Percentiles rank a stretch among this genome's conserved stretches.
phyloP scores from a whole-genome alignment of 2,329 filamentous ascomycete species.

The Pseudogymnoascus pannorum region DNA sequence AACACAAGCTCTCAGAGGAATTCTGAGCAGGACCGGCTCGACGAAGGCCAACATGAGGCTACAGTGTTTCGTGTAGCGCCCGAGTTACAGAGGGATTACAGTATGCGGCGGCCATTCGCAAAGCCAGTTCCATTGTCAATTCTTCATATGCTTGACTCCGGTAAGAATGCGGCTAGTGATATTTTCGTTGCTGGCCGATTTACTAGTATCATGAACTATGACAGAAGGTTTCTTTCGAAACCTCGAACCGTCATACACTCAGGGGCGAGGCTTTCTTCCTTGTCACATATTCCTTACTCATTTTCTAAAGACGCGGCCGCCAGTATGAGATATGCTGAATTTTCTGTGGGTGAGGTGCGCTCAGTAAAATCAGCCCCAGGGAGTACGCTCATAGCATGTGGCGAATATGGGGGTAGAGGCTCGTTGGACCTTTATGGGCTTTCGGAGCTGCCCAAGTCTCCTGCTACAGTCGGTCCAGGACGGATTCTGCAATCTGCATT shows the following conservation, averaged over 20 bases:
- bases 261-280: slow-evolving; percentile 67
- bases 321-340: slow-evolving; percentile 45
- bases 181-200: slow-evolving; percentile 89
- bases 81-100: neutral
- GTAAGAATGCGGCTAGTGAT: slow-evolving; percentile 47
- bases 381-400: slow-evolving; percentile 70
- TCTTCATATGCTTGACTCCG: slow-evolving; percentile 61
- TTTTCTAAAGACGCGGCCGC: slow-evolving; percentile 58
- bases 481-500: slow-evolving; percentile 43
- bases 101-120: neutral
- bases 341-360: slow-evolving; percentile 47
- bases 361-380: slow-evolving; percentile 47
- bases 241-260: slow-evolving; percentile 75
- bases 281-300: slow-evolving; percentile 62
- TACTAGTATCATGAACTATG: slow-evolving; percentile 81
- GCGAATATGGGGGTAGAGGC: slow-evolving; percentile 87
- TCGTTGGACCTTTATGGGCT: slow-evolving; percentile 81
- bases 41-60: neutral
- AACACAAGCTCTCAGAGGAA: slow-evolving; percentile 10
- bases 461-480: slow-evolving; percentile 26
- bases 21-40: slow-evolving; percentile 22
- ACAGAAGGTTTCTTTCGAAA: slow-evolving; percentile 74
- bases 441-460: slow-evolving; percentile 27
- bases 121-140: slow-evolving; percentile 65
- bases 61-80: neutral